phyloP scores from a whole-genome alignment of 2,329 filamentous ascomycete genomes.

The Metarhizium rileyi region DNA sequence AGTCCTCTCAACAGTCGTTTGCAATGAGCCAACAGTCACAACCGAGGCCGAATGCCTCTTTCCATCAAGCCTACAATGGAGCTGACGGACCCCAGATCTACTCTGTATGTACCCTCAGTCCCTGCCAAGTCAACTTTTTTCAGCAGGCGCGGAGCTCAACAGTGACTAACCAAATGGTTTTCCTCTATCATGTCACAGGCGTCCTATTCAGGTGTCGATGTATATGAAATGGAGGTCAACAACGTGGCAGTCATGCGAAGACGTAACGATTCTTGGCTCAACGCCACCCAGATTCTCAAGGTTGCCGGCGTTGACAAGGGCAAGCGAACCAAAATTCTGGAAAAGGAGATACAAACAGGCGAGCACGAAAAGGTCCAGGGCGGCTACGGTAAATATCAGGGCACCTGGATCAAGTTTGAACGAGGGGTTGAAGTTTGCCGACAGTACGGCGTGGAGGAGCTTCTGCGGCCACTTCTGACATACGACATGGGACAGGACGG shows the following conservation, averaged over 20 bases:
- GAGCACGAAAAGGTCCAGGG: conserved; percentile 98
- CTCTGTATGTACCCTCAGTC: conserved; percentile 35
- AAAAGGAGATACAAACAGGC: conserved; percentile 93
- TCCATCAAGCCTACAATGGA: conserved; percentile 23
- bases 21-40: conserved; percentile 47
- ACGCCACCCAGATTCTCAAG: conserved; percentile 96
- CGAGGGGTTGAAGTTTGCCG: conserved; percentile 87
- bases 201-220: conserved; percentile 88
- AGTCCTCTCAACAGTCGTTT: conserved; percentile 47
- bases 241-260: conserved; percentile 90
- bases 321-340: conserved; percentile 92
- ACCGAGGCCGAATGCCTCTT: conserved; percentile 26
- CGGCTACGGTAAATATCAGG: conserved; percentile 97
- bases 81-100: conserved; percentile 48
- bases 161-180: background rate
- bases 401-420: conserved; percentile 95
- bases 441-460: conserved; percentile 66
- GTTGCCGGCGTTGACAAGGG: conserved; percentile 96
- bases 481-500: conserved; percentile 75
- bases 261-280: conserved; percentile 89
- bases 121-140: background rate
- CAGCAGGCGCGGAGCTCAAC: background rate
- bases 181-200: conserved; percentile 37
- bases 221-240: conserved; percentile 98
- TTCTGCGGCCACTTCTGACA: conserved; percentile 63